Base-by-base conservation (phyloP, 2,329 filamentous ascomycete species). In the Pseudopyrenochaeta lycopersici region DNA sequence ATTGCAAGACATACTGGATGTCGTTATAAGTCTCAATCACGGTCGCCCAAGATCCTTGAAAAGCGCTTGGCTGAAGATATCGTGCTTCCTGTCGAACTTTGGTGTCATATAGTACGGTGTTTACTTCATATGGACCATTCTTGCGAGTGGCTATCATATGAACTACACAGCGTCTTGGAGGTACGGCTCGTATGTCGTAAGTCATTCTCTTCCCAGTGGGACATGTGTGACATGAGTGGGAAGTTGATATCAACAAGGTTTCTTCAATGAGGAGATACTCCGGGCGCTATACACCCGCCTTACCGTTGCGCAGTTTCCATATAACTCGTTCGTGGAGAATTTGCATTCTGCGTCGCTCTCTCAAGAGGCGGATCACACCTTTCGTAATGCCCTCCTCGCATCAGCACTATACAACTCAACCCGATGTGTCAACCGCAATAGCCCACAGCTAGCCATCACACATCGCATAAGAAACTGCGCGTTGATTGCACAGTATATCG, bases 391-490 rank as follows among this genome's bases (percentile, higher is more conserved):
- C 17, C 35, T 52, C 15, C 30, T 52, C 14, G 49, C 49, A 18
- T 52, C 43, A 15, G 49, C 49, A 9, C 39, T 52, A 4, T 46
- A 20, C 30, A 52, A 52, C n/a, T 52, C 49, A 4, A 15, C 31
- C 2, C 23, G 36, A 17, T 10, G 9, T 35, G 2, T 20, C 23
- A 27, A 21, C 29, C 10, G 4, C 7, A 14, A 12, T 17, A 21
- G 32, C 14, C 21, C 20, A 9, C n/a, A 17, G 39, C 11, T 18
- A 18, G 18, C 42, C 23, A 47, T 52, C n/a, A 21, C 32, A 17
- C 14, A 42, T 9, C 49, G 49, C 10, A 42, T 52, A 7, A 20
- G 30, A 2, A 52, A 52, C 10, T 52, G 49, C 17, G 36, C 17
- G 3, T 23, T 29, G 7, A 41, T 41, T 15, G 39, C 39, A n/a